Evolutionary conservation across 73 alveolate species (phyloP).

Genomic region (Strombidium stylifer): DNA sequence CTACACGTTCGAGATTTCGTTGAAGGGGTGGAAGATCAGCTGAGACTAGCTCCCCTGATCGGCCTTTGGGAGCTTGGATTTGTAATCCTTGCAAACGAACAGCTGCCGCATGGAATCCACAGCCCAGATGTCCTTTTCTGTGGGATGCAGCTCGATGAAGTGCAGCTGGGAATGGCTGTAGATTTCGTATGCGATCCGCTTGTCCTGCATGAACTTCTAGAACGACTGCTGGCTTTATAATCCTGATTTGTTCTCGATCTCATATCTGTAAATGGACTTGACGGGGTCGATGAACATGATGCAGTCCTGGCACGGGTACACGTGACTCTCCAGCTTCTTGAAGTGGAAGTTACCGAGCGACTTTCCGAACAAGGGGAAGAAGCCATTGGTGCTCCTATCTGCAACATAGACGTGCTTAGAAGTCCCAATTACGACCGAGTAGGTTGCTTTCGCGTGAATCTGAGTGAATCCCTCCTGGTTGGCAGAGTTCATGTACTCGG

Average conservation of each 20-base stretch:
- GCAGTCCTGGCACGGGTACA: slow-evolving; percentile 25
- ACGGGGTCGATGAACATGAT: slow-evolving; percentile 21
- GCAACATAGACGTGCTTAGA: slow-evolving; percentile 14
- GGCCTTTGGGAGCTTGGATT: slow-evolving; percentile 1
- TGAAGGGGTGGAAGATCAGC: slow-evolving; percentile 25
- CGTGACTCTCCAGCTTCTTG: slow-evolving; percentile 20
- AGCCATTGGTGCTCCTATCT: slow-evolving; percentile 6
- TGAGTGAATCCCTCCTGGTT: slow-evolving; percentile 8
- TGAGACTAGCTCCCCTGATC: not conserved
- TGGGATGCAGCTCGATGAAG: slow-evolving; percentile 41
- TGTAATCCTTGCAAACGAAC: slow-evolving; percentile 27
- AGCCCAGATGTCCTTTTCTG: slow-evolving; percentile 43
- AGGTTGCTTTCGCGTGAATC: slow-evolving; percentile 16
- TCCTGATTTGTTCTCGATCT: not conserved
- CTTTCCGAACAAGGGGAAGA: slow-evolving; percentile 15
- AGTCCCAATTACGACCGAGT: slow-evolving; percentile 13
- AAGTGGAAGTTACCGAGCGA: not conserved
- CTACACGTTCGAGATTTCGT: slow-evolving; percentile 37
- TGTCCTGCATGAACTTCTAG: slow-evolving; percentile 12
- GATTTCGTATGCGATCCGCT: slow-evolving; percentile 32
- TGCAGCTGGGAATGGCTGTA: slow-evolving; percentile 1
- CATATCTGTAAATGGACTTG: slow-evolving; percentile 21
- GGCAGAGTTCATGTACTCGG: slow-evolving; percentile 27
- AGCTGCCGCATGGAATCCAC: slow-evolving; percentile 37
- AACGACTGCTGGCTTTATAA: not conserved